A percentile compares a stretch with the other conserved stretches of the same genome.
These are phyloP conservation scores for Fraxinus paxiana DNA, from an alignment of 305 asterid species.

Conservation along the genomic window DNA sequence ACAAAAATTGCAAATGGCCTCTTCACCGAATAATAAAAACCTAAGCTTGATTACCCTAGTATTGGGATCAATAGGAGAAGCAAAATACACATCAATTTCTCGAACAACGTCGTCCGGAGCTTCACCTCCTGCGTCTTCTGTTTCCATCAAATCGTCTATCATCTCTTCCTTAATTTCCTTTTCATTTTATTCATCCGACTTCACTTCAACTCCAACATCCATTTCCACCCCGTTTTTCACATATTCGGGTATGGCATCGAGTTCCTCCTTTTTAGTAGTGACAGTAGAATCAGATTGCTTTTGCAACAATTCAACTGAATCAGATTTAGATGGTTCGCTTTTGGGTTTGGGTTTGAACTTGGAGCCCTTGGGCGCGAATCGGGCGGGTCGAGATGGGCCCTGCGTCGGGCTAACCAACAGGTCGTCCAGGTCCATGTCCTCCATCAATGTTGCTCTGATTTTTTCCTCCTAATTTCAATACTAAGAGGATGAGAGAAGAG, in stretches of 20 bases:
- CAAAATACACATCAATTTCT: slow-evolving; percentile 69
- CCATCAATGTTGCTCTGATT: slow-evolving; percentile 13
- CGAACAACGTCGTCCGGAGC: slow-evolving; percentile 47
- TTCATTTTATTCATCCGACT: slow-evolving; percentile 17
- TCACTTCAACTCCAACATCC: slow-evolving; percentile 46
- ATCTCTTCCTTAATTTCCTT: slow-evolving; percentile 22
- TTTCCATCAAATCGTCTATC: slow-evolving; percentile 33
- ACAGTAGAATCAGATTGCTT: slow-evolving; percentile 1
- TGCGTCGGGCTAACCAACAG: slow-evolving; percentile 35
- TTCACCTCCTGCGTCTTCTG: slow-evolving; percentile 27
- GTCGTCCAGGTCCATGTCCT: slow-evolving; percentile 56
- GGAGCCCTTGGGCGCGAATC: slow-evolving; percentile 66
- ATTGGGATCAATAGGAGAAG: slow-evolving; percentile 45
- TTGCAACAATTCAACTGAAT: background rate
- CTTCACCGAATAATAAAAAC: background rate
- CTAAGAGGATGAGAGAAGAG: background rate
- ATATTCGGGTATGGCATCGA: slow-evolving; percentile 26
- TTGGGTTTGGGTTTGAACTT: slow-evolving; percentile 31
- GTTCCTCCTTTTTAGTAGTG: slow-evolving; percentile 37
- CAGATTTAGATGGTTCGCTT: slow-evolving; percentile 18
- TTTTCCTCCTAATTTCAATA: background rate
- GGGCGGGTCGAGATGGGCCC: slow-evolving; percentile 33
- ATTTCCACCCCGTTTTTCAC: slow-evolving; percentile 24
- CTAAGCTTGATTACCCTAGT: slow-evolving; percentile 32
- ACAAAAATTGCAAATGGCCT: background rate